Base-by-base conservation (phyloP, 768 basidiomycete species). In the Trametes cinnabarina region DNA sequence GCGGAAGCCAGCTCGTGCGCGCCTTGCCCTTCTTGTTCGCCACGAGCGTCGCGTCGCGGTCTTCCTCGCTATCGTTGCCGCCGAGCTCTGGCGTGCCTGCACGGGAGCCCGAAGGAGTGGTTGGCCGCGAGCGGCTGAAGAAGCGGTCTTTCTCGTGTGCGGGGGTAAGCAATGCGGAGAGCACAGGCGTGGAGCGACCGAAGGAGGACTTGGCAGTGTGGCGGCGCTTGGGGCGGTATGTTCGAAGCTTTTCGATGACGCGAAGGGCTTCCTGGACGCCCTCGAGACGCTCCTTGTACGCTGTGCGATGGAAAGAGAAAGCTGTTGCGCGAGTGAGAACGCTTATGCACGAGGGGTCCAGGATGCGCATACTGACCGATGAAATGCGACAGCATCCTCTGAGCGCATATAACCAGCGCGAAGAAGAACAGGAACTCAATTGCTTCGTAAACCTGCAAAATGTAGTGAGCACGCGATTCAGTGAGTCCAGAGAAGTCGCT, bases 341-440 rank as follows among this genome's bases (percentile, higher is more conserved):
- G 37, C 14, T 15, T 15, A 15, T 15, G 37, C 19, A 17, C 12
- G 17, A 32, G 26, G 22, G 59, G 59, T 20, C 3, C 9, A 12
- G 19, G 17, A n/a, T 14, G 6, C 17, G 8, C 40, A 22, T 22
- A 58, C 65, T 17, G 64, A 79, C 79, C 79, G 32, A 91, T 82
- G 32, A 81, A 76, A 65, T 90, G 88, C 1, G 85, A 85, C 19
- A 90, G 70, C 79, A 92, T 85, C 62, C 80, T 76, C 68, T 89
- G 87, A 9, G 72, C 70, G 55, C 82, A 86, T 60, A 83, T 70
- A 12, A 90, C 77, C 14, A 92, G 74, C 2, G 78, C 76, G n/a
- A 88, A 71, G 73, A 92, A 92, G 74, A 92, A 92, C 32, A 88
- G 63, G 67, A 92, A 90, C 63, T 87, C 79, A 19, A 92, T 78